Evolutionary conservation across 345 rosid genomes (phyloP).

Genomic region (Gossypium longicalyx): DNA sequence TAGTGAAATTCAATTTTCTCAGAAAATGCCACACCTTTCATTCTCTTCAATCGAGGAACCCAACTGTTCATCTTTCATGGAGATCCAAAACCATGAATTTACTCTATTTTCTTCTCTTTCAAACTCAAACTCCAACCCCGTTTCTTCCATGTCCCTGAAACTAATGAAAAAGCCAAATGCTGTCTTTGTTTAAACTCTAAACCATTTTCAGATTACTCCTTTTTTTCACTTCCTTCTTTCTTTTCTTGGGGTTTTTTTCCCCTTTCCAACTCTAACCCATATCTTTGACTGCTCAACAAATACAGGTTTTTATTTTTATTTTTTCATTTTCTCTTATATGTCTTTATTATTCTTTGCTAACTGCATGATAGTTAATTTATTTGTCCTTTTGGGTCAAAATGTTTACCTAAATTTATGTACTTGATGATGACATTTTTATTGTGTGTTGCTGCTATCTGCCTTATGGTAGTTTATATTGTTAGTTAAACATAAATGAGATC

Average conservation of each 20-base stretch:
- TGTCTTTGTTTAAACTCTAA: slow-evolving; percentile 11
- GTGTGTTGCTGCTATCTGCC: background rate
- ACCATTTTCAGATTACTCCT: slow-evolving; percentile 8
- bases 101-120: slow-evolving; percentile 11
- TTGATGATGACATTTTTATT: slow-evolving; percentile 9
- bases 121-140: slow-evolving; percentile 5
- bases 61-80: slow-evolving; percentile 31
- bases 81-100: slow-evolving; percentile 28
- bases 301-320: slow-evolving; percentile 17
- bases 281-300: slow-evolving; percentile 14
- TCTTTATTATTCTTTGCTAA: slow-evolving; percentile 16
- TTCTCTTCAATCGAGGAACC: slow-evolving; percentile 47
- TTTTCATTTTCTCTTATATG: slow-evolving; percentile 8
- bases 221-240: slow-evolving; percentile 20
- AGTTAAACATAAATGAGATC: slow-evolving; percentile 28
- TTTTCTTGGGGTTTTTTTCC: background rate
- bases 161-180: slow-evolving; percentile 17
- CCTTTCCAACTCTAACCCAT: background rate
- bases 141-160: background rate
- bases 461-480: background rate
- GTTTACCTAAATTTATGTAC: slow-evolving; percentile 8
- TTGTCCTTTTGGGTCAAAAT: slow-evolving; percentile 5
- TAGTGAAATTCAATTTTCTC: slow-evolving; percentile 34
- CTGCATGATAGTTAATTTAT: slow-evolving; percentile 16
- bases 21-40: slow-evolving; percentile 41